A percentile compares a stretch with the other conserved stretches of the same genome.
These are phyloP conservation scores for Pseudogymnoascus pannorum DNA, from an alignment of 2,329 filamentous ascomycete species.

Conservation along the genomic window DNA sequence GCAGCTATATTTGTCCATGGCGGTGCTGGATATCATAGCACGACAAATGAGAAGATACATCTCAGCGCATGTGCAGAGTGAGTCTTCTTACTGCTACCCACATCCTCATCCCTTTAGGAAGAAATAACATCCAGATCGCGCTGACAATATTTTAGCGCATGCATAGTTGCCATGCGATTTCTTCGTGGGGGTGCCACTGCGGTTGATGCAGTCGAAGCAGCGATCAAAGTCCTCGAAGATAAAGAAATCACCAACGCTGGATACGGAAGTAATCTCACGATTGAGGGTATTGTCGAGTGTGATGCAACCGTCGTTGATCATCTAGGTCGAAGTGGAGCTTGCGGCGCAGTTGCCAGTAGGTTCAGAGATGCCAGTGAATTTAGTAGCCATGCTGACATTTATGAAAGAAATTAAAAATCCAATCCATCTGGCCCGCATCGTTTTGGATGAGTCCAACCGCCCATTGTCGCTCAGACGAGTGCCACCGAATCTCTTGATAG, in stretches of 20 bases:
- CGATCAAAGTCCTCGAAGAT: conserved; percentile 82
- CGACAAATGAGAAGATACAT: conserved; percentile 76
- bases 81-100: conserved; percentile 31
- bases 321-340: conserved; percentile 82
- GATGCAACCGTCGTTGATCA: conserved; percentile 93
- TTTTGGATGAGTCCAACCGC: conserved; percentile 70
- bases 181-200: conserved; percentile 72
- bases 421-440: conserved; percentile 73
- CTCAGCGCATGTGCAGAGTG: conserved; percentile 84
- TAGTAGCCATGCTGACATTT: conserved; percentile 16
- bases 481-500: conserved; percentile 85
- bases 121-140: neutral
- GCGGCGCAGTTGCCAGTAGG: conserved; percentile 83
- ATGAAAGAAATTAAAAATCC: conserved; percentile 79
- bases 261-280: conserved; percentile 88
- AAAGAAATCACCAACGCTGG: conserved; percentile 95
- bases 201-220: conserved; percentile 82
- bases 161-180: conserved; percentile 73
- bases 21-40: conserved; percentile 88
- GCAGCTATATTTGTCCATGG: conserved; percentile 92
- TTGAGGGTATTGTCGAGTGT: conserved; percentile 86
- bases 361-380: conserved; percentile 21
- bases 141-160: conserved; percentile 51
- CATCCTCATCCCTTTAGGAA: neutral
- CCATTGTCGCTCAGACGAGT: conserved; percentile 80